Percentiles rank a stretch among this genome's conserved stretches.
Evolutionary conservation across 129 eudicot species (phyloP).

Genomic region (Solidago caesia): DNA sequence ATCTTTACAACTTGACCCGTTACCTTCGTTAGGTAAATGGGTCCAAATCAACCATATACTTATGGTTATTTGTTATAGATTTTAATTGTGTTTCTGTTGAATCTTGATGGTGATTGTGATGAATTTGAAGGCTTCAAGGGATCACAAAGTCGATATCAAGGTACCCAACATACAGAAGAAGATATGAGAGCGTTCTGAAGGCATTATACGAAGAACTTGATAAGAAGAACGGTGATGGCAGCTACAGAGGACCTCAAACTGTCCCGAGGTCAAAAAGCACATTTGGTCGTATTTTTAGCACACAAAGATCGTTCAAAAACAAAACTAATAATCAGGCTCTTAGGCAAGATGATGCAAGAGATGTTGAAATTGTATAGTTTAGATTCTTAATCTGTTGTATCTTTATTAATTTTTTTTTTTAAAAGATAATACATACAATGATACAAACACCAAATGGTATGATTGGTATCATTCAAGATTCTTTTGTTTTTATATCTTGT

Average conservation of each 20-base stretch:
- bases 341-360: constrained; percentile 46
- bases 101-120: constrained; percentile 1
- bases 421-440: neutral
- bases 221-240: constrained; percentile 29
- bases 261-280: constrained; percentile 53
- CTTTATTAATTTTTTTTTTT: constrained; percentile 12
- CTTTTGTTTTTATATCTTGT: constrained; percentile 15
- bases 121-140: constrained; percentile 65
- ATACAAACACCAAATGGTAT: neutral
- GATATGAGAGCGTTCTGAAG: constrained; percentile 55
- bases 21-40: neutral
- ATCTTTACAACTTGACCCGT: neutral
- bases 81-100: neutral
- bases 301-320: constrained; percentile 48
- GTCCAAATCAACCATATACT: neutral
- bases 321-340: constrained; percentile 40
- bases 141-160: constrained; percentile 81
- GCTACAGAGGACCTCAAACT: constrained; percentile 37
- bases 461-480: constrained; percentile 23
- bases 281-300: constrained; percentile 53
- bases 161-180: constrained; percentile 81
- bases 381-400: constrained; percentile 15
- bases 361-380: constrained; percentile 43
- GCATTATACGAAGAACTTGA: constrained; percentile 53
- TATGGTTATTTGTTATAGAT: neutral